Evolutionary conservation across 805 yeast genomes (phyloP).

Genomic region (Starmerella kuoi): DNA sequence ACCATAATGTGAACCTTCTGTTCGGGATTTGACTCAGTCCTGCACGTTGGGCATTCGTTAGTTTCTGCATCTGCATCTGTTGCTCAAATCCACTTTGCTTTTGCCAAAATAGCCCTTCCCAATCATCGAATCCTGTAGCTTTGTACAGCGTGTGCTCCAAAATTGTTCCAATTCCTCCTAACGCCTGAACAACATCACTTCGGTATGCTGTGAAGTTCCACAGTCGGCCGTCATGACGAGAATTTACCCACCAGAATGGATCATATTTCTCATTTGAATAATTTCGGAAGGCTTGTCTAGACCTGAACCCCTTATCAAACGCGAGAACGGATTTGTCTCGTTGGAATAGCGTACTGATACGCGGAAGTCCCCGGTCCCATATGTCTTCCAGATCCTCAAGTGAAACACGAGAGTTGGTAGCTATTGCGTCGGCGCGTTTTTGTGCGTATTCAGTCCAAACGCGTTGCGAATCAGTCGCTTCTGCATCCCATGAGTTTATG

Average conservation of each 20-base stretch:
- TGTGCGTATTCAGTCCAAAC: slow-evolving; percentile 97
- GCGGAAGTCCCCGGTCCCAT: slow-evolving; percentile 96
- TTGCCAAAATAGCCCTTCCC: slow-evolving; percentile 99
- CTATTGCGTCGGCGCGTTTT: slow-evolving; percentile 74
- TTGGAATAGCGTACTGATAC: slow-evolving; percentile 89
- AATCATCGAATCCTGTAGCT: slow-evolving; percentile 93
- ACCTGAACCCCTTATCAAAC: slow-evolving; percentile 84
- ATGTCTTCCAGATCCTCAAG: slow-evolving; percentile 87
- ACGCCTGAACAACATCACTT: slow-evolving; percentile 90
- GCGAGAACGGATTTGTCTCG: slow-evolving; percentile 91
- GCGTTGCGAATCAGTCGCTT: slow-evolving; percentile 81
- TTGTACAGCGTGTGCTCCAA: slow-evolving; percentile 87
- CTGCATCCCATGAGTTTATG: slow-evolving; percentile 93
- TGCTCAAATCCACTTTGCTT: slow-evolving; percentile 96
- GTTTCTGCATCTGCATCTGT: slow-evolving; percentile 81
- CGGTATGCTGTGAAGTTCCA: slow-evolving; percentile 91
- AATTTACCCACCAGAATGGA: slow-evolving; percentile 95
- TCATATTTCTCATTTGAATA: slow-evolving; percentile 59
- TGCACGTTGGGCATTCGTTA: slow-evolving; percentile 94
- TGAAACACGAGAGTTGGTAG: slow-evolving; percentile 72
- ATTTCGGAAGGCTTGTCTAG: slow-evolving; percentile 66
- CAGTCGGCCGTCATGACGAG: slow-evolving; percentile 86
- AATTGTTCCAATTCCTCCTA: slow-evolving; percentile 95
- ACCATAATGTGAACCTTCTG: slow-evolving; percentile 94
- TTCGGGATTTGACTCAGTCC: slow-evolving; percentile 97